Base-by-base conservation (phyloP, 371 early-diverging fungal species). In the Circinella umbellata region DNA sequence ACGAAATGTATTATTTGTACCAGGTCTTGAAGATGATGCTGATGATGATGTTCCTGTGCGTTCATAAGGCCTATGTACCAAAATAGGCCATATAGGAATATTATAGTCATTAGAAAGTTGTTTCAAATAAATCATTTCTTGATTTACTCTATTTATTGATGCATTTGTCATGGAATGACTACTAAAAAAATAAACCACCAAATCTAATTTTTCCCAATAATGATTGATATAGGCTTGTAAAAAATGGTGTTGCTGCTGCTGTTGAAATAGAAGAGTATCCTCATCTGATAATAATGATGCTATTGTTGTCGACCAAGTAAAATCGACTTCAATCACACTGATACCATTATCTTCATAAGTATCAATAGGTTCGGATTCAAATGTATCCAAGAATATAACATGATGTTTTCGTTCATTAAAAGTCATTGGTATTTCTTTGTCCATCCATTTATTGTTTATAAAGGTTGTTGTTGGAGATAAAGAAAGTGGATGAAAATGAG, bases 271-370 rank as follows among this genome's bases (percentile, higher is more conserved):
- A 49, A 10, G 57, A 37, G 20, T n/a, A 27, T 27, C 2, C 2
- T 27, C 27, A 27, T 27, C 27, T 27, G 27, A 27, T 27, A 27
- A 27, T 27, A 27, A 27, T 27, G 27, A 38, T 15, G 48, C 5
- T 68, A 14, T 61, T 38, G 34, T 66, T 65, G 54, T 17, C 18
- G 39, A 47, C 61, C 74, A 64, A 9, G 69, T 71, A 68, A 74
- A 74, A 62, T 74, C 74, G 47, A 69, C 74, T 53, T 74, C 74
- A 35, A 74, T 74, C 7, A 74, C 61, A 46, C 63, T 51, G 8
- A 74, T 38, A 10, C 71, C 71, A 48, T 68, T 68, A 55, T 74
- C 74, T 38, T 68, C 71, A 36, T 71, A 74, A 1, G 71, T 74
- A 59, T 74, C 74, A 35, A 74, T 63, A 20, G 74, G 69, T 20